Evolutionary conservation across 1,139 yeast genomes (phyloP), one percentile per base, ranked within the genome.

Genomic region (Sugiyamaella castrensis): DNA sequence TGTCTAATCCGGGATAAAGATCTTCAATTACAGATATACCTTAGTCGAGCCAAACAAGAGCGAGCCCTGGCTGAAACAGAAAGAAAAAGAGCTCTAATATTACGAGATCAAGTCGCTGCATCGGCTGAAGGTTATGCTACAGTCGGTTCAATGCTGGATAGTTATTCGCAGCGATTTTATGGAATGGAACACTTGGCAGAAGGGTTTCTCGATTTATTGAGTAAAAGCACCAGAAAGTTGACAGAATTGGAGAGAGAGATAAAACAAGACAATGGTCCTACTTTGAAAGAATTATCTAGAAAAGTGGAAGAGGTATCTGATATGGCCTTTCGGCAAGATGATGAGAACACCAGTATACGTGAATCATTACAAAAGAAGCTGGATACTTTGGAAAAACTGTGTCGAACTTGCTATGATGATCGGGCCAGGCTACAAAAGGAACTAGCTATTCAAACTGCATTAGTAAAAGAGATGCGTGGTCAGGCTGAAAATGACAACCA

Each of bases 11-110:
- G 56, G 19, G 46, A 41, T 8, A 46, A 46, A 44, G 55, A 57
- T 26, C 46, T 57, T 8, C 50, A 53, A 28, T 36, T 40, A 27
- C 53, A 52, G 33, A 46, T 55, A 1, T 50, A 48, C 24, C 51
- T 47, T 8, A 44, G 52, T 8, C 43, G 51, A 13, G 51, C 51
- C 4, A 43, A 44, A 9, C 42, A 48, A 35, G 46, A 50, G 37
- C 29, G 48, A 37, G 34, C 43, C 11, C 13, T 30, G 10, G 47
- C 51, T 5, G 51, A 43, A 29, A 47, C 51, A 7, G 45, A 43
- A 12, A 34, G 44, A 5, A 51, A 49, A 28, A 48, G 53, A 27
- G 50, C 55, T 6, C 40, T 43, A 32, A 39, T 51, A 12, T 43
- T 52, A 11, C 41, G 51, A n/a, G 49, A 51, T 12, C 53, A 51